Evolutionary conservation across 495 filamentous ascomycete species (phyloP).

Genomic region (Rusavskia elegans): DNA sequence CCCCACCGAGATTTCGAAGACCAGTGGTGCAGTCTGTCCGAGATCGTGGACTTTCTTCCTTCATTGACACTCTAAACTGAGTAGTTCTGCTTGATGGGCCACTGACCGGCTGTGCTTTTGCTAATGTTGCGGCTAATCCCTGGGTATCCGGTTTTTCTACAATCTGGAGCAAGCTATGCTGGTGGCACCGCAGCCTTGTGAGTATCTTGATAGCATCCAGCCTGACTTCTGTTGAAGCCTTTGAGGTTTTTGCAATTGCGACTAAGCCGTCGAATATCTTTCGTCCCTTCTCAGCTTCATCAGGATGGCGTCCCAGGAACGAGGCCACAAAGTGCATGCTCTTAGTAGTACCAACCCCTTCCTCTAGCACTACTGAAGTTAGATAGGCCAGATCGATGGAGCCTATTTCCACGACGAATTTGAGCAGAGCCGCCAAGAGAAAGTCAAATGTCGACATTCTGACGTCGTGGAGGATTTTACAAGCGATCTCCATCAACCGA

Average conservation of each 20-base stretch:
- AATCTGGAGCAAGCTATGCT: conserved; percentile 53
- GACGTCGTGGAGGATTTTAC: background rate
- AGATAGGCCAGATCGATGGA: too few species aligned
- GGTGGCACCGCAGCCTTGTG: conserved; percentile 71
- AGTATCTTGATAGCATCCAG: conserved; percentile 71
- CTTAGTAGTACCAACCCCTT: conserved; percentile 31
- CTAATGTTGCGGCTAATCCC: conserved; percentile 38
- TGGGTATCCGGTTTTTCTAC: conserved; percentile 49
- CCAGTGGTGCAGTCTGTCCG: too few species aligned
- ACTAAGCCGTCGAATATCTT: conserved; percentile 51
- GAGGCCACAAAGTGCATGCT: conserved; percentile 32
- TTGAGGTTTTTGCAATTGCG: conserved; percentile 37
- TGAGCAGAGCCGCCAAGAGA: background rate
- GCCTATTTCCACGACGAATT: background rate
- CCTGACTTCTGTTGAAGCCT: conserved; percentile 43
- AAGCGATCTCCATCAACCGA: background rate
- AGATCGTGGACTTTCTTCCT: too few species aligned
- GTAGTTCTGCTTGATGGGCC: conserved; percentile 6
- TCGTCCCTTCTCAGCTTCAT: conserved; percentile 50
- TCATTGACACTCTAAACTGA: too few species aligned
- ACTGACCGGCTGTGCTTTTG: too few species aligned
- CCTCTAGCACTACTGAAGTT: background rate
- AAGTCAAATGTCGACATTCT: background rate
- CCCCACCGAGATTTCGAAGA: too few species aligned
- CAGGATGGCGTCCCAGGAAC: conserved; percentile 41